These are phyloP conservation scores for Aspergillus sp. DNA, from an alignment of 2,329 filamentous ascomycete genomes.

Conservation along the genomic window DNA sequence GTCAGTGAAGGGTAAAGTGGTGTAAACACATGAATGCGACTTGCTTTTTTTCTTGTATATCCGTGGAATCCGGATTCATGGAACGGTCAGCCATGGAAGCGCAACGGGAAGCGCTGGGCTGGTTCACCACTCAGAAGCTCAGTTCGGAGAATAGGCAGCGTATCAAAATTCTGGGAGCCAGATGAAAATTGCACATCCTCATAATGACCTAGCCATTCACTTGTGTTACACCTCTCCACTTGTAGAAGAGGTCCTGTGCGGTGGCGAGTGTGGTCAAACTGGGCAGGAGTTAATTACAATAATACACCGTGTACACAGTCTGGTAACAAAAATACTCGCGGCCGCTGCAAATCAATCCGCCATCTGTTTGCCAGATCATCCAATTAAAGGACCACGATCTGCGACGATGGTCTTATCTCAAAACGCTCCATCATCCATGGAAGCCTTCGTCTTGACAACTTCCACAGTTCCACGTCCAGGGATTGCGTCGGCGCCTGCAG, in stretches of 20 bases:
- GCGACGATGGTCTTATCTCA: constrained; percentile 20
- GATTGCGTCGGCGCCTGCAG: constrained; percentile 9
- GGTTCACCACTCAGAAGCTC: constrained; percentile 7
- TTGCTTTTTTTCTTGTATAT: neutral
- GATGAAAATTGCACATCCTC: constrained; percentile 11
- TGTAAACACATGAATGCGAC: neutral
- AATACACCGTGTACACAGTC: neutral
- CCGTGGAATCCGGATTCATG: constrained; percentile 2
- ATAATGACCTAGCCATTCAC: constrained; percentile 11
- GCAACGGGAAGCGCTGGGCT: constrained; percentile 14
- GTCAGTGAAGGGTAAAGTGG: neutral
- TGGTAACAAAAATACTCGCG: neutral
- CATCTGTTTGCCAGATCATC: constrained; percentile 2
- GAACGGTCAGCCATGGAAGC: constrained; percentile 16
- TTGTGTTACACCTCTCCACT: constrained; percentile 14
- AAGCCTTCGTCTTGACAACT: neutral
- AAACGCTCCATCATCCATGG: constrained; percentile 1
- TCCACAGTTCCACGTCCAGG: neutral
- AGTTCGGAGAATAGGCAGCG: neutral
- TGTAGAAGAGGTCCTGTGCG: constrained; percentile 16
- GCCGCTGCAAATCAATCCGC: neutral
- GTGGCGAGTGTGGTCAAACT: constrained; percentile 12
- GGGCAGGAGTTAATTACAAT: neutral
- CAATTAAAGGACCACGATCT: constrained; percentile 19
- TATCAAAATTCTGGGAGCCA: constrained; percentile 5